A percentile compares a stretch with the other conserved stretches of the same genome.
Evolutionary conservation across 2,329 filamentous ascomycete genomes (phyloP).

Genomic region (Lasiodiplodia citricola): DNA sequence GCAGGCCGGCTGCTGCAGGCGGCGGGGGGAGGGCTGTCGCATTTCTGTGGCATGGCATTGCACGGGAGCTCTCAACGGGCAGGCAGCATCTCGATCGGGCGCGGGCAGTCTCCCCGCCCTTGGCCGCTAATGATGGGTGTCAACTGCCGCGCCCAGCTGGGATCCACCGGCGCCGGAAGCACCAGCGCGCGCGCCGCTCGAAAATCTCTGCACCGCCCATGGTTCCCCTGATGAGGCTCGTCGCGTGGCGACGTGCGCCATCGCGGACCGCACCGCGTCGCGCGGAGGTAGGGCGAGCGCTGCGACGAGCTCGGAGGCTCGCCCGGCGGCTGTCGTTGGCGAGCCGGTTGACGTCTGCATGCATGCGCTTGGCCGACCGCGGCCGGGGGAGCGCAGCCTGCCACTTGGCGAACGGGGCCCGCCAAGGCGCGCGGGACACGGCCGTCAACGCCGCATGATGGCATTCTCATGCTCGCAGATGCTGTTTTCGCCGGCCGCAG

Average conservation of each 20-base stretch:
- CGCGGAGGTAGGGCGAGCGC: constrained; percentile 12
- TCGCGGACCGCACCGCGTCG: constrained; percentile 22
- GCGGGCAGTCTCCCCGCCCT: constrained; percentile 14
- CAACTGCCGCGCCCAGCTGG: constrained; percentile 18
- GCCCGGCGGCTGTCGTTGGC: constrained; percentile 18
- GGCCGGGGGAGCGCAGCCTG: constrained; percentile 3
- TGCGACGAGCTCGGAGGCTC: background rate
- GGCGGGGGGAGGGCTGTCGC: constrained; percentile 8
- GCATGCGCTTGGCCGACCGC: constrained; percentile 8
- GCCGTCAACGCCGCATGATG: constrained; percentile 19
- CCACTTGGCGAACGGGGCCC: background rate
- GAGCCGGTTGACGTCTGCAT: constrained; percentile 18
- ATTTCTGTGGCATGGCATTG: constrained; percentile 15
- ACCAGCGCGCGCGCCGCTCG: constrained; percentile 1
- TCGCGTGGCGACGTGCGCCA: constrained; percentile 21
- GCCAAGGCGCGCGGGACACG: constrained; percentile 7
- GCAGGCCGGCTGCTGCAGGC: constrained; percentile 3
- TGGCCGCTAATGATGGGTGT: constrained; percentile 9
- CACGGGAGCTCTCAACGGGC: constrained; percentile 12
- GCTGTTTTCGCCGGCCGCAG: constrained; percentile 4
- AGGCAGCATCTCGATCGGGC: constrained; percentile 17
- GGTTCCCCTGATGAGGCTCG: constrained; percentile 7
- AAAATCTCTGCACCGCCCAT: constrained; percentile 17
- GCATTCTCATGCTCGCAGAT: constrained; percentile 4
- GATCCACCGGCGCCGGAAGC: constrained; percentile 5